Conservation (phyloP, 192 early-diverging fungal genomes). For the Gryganskiella cystojenkinii region DNA sequence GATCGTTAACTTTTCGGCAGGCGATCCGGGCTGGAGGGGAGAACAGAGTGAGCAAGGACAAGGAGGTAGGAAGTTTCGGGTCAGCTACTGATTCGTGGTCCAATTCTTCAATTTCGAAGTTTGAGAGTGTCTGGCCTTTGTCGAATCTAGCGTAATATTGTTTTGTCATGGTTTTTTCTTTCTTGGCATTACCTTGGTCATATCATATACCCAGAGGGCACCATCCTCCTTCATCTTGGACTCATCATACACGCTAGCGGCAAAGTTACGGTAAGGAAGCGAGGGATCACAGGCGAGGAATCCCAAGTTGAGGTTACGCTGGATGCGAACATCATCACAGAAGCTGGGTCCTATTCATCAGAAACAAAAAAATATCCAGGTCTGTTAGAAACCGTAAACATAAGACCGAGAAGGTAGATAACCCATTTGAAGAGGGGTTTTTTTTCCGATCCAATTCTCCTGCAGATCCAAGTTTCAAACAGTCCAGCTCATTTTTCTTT, state of each 20-base stretch:
- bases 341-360: slow-evolving; percentile 17
- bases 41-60: background rate
- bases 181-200: slow-evolving; percentile 30
- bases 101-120: no score
- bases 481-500: no score
- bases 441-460: no score
- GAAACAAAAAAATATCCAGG: background rate
- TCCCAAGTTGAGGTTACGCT: slow-evolving; percentile 45
- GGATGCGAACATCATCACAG: slow-evolving; percentile 52
- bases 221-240: slow-evolving; percentile 43
- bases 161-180: background rate
- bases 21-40: slow-evolving; percentile 25
- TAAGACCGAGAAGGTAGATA: no score
- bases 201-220: slow-evolving; percentile 46
- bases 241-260: slow-evolving; percentile 43
- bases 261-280: slow-evolving; percentile 49
- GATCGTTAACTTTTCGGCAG: slow-evolving; percentile 49
- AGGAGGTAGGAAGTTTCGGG: background rate
- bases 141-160: no score
- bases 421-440: no score
- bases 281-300: slow-evolving; percentile 44
- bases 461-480: no score
- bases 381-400: no score
- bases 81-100: background rate
- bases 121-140: no score